Evolutionary conservation across 2,329 filamentous ascomycete species (phyloP), one percentile per base, ranked within the genome.

Genomic region (Beauveria sp.): DNA sequence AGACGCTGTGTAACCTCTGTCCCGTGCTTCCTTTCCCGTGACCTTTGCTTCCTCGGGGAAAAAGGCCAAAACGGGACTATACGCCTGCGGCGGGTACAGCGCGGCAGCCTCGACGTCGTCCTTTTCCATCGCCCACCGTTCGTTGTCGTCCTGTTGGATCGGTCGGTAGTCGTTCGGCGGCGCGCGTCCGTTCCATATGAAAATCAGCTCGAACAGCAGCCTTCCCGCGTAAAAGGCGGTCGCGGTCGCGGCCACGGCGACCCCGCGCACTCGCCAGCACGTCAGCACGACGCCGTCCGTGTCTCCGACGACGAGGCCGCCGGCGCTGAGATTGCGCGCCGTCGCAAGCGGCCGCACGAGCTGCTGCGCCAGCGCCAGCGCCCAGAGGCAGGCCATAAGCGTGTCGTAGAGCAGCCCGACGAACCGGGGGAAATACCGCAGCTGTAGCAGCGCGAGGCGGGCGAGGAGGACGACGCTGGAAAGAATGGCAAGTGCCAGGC

Each of bases 1-100:
- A 45, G 24, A 60, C 7, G 24, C 24, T 20, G 38, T 60, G 48
- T 38, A 28, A 52, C 48, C 38, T 45, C 38, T 26, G 22, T 14
- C 51, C 7, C 16, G 7, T 7, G 22, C 12, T 24, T 48, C 12
- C 38, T 12, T 12, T 12, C 40, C 18, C 40, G 20, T 53, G 34
- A 18, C 6, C 7, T 1, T 2, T 38, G 5, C 12, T 38, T 38
- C 34, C n/a, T 42, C 45, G 18, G 70, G 69, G 24, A 73, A 72
- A 58, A 73, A 73, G 12, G 72, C 72, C 34, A 74, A 50, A 24
- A 74, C 71, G 1, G 72, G 72, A 52, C 71, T 73, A 1, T 72
- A 46, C 3, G 66, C 67, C 38, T 65, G 42, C 7, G 1, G 34
- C 2, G 10, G 26, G 14, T 38, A 42, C 7, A 56, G 9, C 12